Conservation (phyloP, 495 filamentous ascomycete species). For the Staphylotrichum longicolle region DNA sequence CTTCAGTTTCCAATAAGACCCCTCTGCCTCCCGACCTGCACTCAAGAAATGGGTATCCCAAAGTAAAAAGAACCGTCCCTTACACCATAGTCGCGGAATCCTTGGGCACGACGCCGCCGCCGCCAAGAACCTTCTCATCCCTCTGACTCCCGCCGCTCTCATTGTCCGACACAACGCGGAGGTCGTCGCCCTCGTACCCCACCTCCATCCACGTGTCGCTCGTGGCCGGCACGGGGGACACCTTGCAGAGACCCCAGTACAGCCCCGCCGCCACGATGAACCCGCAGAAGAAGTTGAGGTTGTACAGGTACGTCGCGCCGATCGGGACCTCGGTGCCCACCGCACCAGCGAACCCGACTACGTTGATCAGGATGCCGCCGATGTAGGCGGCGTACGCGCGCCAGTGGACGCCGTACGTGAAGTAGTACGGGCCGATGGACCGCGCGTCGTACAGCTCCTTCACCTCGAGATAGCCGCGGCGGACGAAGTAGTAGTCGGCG, state of each 20-base stretch:
- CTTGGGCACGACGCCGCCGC: too few relatives aligned
- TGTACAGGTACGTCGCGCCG: conserved; percentile 84
- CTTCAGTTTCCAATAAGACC: too few relatives aligned
- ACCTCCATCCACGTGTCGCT: conserved; percentile 82
- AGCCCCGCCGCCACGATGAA: conserved; percentile 64
- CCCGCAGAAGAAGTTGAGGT: conserved; percentile 85
- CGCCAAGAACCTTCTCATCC: too few relatives aligned
- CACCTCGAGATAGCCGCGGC: conserved; percentile 76
- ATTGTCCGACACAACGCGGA: conserved; percentile 47
- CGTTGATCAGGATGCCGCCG: conserved; percentile 83
- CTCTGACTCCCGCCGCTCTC: conserved; percentile 11
- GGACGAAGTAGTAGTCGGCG: conserved; percentile 86
- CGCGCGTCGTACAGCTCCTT: conserved; percentile 75
- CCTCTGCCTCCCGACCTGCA: too few relatives aligned
- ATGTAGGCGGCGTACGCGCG: conserved; percentile 83
- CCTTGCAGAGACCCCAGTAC: conserved; percentile 68
- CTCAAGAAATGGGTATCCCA: too few relatives aligned
- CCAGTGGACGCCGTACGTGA: conserved; percentile 71
- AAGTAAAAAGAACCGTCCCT: too few relatives aligned
- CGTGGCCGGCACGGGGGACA: conserved; percentile 70
- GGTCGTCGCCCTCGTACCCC: conserved; percentile 59
- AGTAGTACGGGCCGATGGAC: conserved; percentile 68
- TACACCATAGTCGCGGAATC: conserved; percentile 19
- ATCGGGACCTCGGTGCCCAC: conserved; percentile 66
- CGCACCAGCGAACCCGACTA: conserved; percentile 86